Evolutionary conservation across 1,284 basidiomycete genomes (phyloP), one percentile per base, ranked within the genome.

Genomic region (Ceratobasidium sp.): DNA sequence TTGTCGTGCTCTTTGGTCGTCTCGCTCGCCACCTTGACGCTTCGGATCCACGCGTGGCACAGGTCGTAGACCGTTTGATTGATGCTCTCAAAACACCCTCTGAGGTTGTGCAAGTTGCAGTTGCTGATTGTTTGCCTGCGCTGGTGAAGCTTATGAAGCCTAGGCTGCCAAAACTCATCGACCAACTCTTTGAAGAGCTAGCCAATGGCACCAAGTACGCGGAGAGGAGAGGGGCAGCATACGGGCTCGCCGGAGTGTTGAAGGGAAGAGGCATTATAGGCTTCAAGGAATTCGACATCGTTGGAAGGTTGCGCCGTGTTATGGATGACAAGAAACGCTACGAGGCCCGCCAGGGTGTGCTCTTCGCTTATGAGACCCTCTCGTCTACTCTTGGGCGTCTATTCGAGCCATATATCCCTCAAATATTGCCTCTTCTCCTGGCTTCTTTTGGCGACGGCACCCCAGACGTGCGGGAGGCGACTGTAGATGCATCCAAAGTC

Each of bases 61-160:
- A 83, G n/a, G 94, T 98, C 74, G 91, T 98, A 9, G 91, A 95
- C 75, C 87, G 96, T n/a, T 85, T 99, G 23, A 88, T 98, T 6
- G 93, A 94, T 28, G 95, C 97, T 0, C 85, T 99, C 75, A 93
- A 93, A 82, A 99, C 96, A 0, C 98, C 98, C 0, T 91, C 96
- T 0, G 98, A 99, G 81, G 91, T 97, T 77, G 98, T 99, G 0
- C 97, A 99, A 80, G 91, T 95, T 66, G 97, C 98, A 0, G 96
- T 99, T 0, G 94, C 96, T 0, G 98, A 98, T 75, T 96, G 94
- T 83, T 85, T 99, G 9, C 91, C 95, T 0, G 95, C 96, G 0
- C 86, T 99, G 6, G 93, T 97, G 49, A 87, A 86, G 47, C 83
- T 90, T 50, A 92, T 94, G 85, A 84, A 85, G 66, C 84, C 87